Base-by-base conservation (phyloP, 345 rosid species). In the Melastoma malabathricum region DNA sequence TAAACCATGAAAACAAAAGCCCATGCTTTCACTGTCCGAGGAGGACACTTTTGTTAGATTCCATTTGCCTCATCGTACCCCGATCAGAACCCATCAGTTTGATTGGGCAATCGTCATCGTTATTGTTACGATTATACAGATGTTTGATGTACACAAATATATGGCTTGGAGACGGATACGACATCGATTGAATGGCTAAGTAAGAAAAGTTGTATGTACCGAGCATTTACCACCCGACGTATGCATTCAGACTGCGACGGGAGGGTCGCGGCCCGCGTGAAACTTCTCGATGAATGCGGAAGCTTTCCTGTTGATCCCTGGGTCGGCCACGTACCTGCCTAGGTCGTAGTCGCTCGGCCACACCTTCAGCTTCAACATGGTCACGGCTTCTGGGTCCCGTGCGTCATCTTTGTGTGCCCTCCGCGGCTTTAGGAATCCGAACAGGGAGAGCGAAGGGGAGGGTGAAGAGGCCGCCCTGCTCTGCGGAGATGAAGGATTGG, bases 261-360 rank as follows among this genome's bases (percentile, higher is more conserved):
- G 63, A 12, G 41, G 12, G 41, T 34, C 41, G 22, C 58, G 69
- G 54, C 67, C 68, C 19, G 65, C 64, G 27, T 68, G 81, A 56
- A 75, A 71, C 66, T 71, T 79, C 48, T 67, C 70, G 4, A 75
- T 79, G 54, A 68, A 73, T 43, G 59, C 72, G 5, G 73, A 61
- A 18, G 84, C 81, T 61, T 59, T 75, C 18, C 74, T 52, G 62
- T 75, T 79, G 15, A 79, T 73, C n/a, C 77, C 79, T 8, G 75
- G 77, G 47, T 68, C 73, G 2, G 70, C 79, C 10, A 73, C 77
- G 64, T 72, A 66, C 25, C 48, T 4, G 18, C 70, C 62, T 18
- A 48, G 62, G 67, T 79, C 81, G 14, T 73, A 71, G 44, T 79
- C 79, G 44, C 81, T 68, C 0, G 79, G 68, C 68, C 72, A 64